These are phyloP conservation scores for Melanomma pulvis-pyrius DNA, from an alignment of 495 filamentous ascomycete genomes.

Conservation along the genomic window DNA sequence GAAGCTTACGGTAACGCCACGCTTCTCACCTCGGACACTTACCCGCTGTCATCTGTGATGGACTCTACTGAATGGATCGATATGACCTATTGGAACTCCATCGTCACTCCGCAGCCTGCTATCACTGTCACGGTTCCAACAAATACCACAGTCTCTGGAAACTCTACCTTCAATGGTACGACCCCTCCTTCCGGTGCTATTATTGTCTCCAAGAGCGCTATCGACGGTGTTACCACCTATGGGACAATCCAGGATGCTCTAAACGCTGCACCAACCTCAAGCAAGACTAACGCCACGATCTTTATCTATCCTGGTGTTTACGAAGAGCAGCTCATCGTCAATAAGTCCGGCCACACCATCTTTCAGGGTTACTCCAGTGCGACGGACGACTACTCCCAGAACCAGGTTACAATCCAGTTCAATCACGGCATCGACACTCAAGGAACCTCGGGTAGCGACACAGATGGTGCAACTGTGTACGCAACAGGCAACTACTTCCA, in stretches of 20 bases:
- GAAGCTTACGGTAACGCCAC: conserved; percentile 24
- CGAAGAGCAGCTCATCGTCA: conserved; percentile 43
- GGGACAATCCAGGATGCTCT: conserved; percentile 30
- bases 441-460: conserved; percentile 35
- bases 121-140: not conserved
- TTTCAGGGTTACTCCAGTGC: conserved; percentile 41
- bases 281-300: conserved; percentile 34
- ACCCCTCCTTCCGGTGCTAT: conserved; percentile 38
- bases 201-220: conserved; percentile 40
- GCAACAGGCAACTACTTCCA: conserved; percentile 9
- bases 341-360: conserved; percentile 40
- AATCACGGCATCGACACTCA: conserved; percentile 40
- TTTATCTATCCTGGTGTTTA: conserved; percentile 43
- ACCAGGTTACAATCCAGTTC: conserved; percentile 37
- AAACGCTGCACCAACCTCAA: conserved; percentile 20
- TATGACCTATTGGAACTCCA: conserved; percentile 27
- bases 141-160: conserved; percentile 19
- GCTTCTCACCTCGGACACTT: conserved; percentile 27
- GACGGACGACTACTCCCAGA: conserved; percentile 34
- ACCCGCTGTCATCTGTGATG: conserved; percentile 25
- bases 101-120: conserved; percentile 18
- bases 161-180: conserved; percentile 33
- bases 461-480: conserved; percentile 39
- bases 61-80: conserved; percentile 29
- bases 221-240: conserved; percentile 40